These are phyloP conservation scores for Letharia lupina DNA, from an alignment of 495 filamentous ascomycete species.

Conservation along the genomic window DNA sequence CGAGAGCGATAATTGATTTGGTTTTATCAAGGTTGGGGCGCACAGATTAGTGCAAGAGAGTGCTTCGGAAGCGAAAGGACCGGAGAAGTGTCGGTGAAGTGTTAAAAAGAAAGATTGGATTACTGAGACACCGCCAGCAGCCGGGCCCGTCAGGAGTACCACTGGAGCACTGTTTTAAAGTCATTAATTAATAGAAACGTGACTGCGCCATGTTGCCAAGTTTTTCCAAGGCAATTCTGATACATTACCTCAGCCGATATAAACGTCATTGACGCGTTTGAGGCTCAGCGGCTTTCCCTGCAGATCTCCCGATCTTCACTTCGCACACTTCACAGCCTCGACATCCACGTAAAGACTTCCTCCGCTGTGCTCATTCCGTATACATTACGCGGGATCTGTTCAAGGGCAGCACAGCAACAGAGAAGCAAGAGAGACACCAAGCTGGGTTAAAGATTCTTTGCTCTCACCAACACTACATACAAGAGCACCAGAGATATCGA, in stretches of 20 bases:
- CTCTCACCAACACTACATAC: too few species aligned
- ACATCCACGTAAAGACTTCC: too few species aligned
- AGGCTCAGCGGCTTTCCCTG: neutral
- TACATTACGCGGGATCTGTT: too few species aligned
- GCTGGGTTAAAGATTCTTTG: too few species aligned
- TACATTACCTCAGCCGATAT: neutral
- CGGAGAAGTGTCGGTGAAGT: neutral
- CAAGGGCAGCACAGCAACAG: too few species aligned
- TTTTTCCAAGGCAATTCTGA: neutral
- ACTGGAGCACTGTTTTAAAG: too few species aligned
- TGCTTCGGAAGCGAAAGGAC: neutral
- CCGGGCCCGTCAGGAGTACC: neutral
- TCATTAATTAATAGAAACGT: neutral
- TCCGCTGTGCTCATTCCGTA: too few species aligned
- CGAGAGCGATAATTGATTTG: too few species aligned
- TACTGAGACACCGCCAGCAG: neutral
- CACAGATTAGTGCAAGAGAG: neutral
- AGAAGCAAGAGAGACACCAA: too few species aligned
- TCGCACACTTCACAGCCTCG: too few species aligned
- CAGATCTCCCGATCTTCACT: neutral
- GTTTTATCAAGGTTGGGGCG: neutral
- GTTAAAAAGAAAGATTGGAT: neutral
- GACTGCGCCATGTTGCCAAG: constrained; percentile 1
- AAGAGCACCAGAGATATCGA: too few species aligned
- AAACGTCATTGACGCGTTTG: neutral